phyloP scores from a whole-genome alignment of 1,139 yeast genomes.

The Protomyces arabidopsidicola region DNA sequence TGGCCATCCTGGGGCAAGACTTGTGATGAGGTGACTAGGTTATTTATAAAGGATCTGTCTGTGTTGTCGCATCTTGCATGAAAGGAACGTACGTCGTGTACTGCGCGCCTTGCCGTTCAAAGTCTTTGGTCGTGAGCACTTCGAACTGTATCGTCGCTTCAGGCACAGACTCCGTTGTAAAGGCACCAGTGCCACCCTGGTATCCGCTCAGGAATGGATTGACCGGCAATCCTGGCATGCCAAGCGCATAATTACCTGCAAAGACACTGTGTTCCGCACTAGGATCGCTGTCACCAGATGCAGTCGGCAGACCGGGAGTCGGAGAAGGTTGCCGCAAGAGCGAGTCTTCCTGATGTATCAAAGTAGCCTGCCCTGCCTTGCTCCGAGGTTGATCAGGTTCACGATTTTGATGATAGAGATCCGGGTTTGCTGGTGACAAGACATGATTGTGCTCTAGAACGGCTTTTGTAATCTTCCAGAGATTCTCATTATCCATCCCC shows the following conservation, averaged over 20 bases:
- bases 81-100: not conserved
- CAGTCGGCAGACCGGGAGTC: not conserved
- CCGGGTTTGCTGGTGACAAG: conserved; percentile 8
- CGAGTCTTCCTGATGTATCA: no score
- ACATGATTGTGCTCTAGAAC: conserved; percentile 9
- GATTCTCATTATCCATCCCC: conserved; percentile 5
- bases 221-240: not conserved
- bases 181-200: not conserved
- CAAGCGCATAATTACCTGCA: not conserved
- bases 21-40: not conserved
- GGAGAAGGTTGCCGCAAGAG: not conserved
- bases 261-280: not conserved
- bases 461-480: conserved; percentile 12
- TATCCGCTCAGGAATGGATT: not conserved
- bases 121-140: not conserved
- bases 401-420: conserved; percentile 11
- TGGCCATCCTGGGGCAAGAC: not conserved
- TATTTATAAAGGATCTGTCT: not conserved
- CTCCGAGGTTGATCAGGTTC: no score
- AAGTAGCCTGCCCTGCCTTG: no score
- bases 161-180: not conserved
- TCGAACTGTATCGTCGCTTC: not conserved
- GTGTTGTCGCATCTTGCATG: not conserved
- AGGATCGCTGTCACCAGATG: not conserved
- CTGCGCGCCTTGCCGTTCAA: not conserved